Base-by-base conservation (phyloP, 805 yeast species). In the Nakazawaea ernobii region DNA sequence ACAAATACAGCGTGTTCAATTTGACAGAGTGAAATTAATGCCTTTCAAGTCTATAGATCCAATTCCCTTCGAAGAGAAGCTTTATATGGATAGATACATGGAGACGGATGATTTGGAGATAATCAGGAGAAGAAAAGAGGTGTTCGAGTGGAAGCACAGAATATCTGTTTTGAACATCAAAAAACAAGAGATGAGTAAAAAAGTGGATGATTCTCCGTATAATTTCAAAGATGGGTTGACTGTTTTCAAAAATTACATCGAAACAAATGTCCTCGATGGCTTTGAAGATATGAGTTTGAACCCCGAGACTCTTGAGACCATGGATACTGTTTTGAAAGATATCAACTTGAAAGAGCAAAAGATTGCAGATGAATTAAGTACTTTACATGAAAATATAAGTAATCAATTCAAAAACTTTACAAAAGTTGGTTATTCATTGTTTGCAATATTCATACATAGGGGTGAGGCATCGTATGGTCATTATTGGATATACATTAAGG, bases 401-500 rank as follows among this genome's bases (percentile, higher is more conserved):
- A 64, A 63, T 29, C 94, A 86, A 55, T 94, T 86, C 60, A 70
- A 71, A 15, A 69, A 71, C 7, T 77, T 85, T 65, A 75, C 73
- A 43, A 66, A 73, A 42, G 74, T 83, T 28, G 95, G 91, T 0
- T 94, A 92, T 64, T 74, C 86, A 0, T 73, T 94, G 10, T 92
- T 91, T 68, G 95, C 98, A 0, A 82, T 92, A 6, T 94, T 94
- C 60, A 89, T 94, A 42, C 99, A 94, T 63, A 72, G 97, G 43
- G 99, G 99, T 6, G 95, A 90, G 58, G 98, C 97, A 0, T 82
- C 89, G 44, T 92, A 87, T 59, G 99, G 99, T 2, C 99, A 94
- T 65, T 94, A 94, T 64, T 94, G 98, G 97, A 79, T 92, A 14
- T 94, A 92, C 61, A 91, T 94, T 52, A 80, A 78, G 50, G 98